Evolutionary conservation across 495 filamentous ascomycete species (phyloP), one percentile per base, ranked within the genome.

Genomic region (Hyaloscypha variabilis): DNA sequence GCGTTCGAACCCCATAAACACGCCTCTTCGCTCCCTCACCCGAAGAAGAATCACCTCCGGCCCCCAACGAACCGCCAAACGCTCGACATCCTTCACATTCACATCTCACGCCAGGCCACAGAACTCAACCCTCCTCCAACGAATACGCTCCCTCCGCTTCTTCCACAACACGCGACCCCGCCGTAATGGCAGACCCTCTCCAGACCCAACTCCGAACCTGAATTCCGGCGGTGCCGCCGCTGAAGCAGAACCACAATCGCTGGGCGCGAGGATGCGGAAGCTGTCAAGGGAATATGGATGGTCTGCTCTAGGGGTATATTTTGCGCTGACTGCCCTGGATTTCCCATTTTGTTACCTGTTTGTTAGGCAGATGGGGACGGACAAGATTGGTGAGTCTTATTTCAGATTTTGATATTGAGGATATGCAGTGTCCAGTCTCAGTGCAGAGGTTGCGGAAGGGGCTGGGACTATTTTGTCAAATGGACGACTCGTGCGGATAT

Each of bases 261-360:
- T 97, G 6, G 87, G 90, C 0, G 84, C 82, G 62, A 83, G 91
- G 11, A 74, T 98, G 64, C 90, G 85, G 72, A 91, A 91, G 69
- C 82, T 98, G n/a, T 92, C 90, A 0, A 85, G 89, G 50, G 96
- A 97, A 77, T 99, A 99, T 74, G 95, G 95, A 46, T 97, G 93
- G 91, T 84, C 91, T 11, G 93, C 94, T 2, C 74, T 96, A n/a
- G 93, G 94, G 8, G 90, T 99, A 2, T 99, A 99, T 77, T 76
- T 97, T 10, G 77, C 77, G 0, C 79, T 99, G 42, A 92, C 89
- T 0, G 90, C 91, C 14, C 78, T 97, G 65, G 95, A 99, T 72
- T 97, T 98, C 69, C 95, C 95, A 0, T 91, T 99, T 73, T 97
- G 93, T 76, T 99, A 97, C 75, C 76, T 94, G 26, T 85, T 92